These are phyloP conservation scores for Trypanosoma grayi DNA, from an alignment of 208 protist genomes.

Conservation along the genomic window DNA sequence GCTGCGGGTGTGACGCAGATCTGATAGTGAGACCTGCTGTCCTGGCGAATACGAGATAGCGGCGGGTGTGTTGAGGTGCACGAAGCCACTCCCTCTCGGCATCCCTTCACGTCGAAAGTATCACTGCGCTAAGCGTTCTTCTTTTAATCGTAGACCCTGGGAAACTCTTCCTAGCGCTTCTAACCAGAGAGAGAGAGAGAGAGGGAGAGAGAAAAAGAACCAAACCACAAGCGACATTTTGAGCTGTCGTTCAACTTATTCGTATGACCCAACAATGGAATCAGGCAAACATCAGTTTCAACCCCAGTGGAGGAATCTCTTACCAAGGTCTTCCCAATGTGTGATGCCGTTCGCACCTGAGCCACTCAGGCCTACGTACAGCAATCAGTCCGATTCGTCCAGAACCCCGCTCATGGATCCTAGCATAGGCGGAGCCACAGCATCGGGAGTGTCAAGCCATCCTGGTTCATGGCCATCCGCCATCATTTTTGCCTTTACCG, in stretches of 20 bases:
- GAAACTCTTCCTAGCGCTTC: background rate
- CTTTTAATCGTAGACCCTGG: background rate
- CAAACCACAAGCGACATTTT: too few species aligned
- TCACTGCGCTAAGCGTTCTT: background rate
- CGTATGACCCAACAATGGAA: too few species aligned
- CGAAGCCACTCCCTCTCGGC: conserved; percentile 70
- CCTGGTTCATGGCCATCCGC: conserved; percentile 46
- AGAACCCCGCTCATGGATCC: conserved; percentile 26
- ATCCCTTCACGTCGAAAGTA: conserved; percentile 6
- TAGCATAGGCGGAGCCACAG: conserved; percentile 33
- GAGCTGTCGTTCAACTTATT: too few species aligned
- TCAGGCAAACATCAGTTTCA: too few species aligned
- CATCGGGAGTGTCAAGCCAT: conserved; percentile 69
- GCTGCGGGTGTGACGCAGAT: conserved; percentile 38
- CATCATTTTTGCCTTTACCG: conserved; percentile 60
- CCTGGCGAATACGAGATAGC: conserved; percentile 70
- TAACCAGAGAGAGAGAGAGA: too few species aligned
- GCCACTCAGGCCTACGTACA: too few species aligned
- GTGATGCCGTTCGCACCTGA: background rate
- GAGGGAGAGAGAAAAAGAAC: too few species aligned
- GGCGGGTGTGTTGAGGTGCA: conserved; percentile 86
- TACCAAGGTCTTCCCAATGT: background rate
- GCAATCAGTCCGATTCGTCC: conserved; percentile 43
- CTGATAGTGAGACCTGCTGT: conserved; percentile 55
- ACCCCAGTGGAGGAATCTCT: too few species aligned